Conservation (phyloP, 169 alveolate genomes). For the Plasmodium gonderi region DNA sequence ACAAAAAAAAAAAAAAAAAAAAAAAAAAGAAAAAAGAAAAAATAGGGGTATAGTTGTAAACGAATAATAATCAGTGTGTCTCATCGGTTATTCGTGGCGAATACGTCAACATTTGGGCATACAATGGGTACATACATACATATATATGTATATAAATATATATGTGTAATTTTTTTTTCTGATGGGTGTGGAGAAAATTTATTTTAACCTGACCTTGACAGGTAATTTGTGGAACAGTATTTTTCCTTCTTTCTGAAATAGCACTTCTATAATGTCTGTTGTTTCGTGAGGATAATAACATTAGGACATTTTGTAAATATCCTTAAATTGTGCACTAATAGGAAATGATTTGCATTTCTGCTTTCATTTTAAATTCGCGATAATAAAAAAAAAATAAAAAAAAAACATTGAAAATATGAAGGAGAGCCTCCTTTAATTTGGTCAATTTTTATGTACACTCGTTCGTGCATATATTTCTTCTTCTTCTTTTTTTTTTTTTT, state of each 20-base stretch:
- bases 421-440: no score
- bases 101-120: not conserved
- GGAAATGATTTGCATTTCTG: not conserved
- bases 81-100: not conserved
- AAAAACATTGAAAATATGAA: no score
- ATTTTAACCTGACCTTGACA: conserved; percentile 4
- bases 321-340: not conserved
- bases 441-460: not conserved
- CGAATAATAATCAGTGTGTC: not conserved
- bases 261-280: not conserved
- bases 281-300: not conserved
- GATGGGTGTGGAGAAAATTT: not conserved
- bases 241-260: not conserved
- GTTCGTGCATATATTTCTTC: not conserved
- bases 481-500: not conserved
- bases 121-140: not conserved
- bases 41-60: not conserved
- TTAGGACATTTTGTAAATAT: not conserved
- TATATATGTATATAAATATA: not conserved
- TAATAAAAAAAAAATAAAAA: not conserved
- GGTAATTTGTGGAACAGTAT: not conserved
- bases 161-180: not conserved
- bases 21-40: no score
- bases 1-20: not conserved
- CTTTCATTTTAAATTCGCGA: no score